These are phyloP conservation scores for Podospora didyma DNA, from an alignment of 495 filamentous ascomycete genomes.

Conservation along the genomic window DNA sequence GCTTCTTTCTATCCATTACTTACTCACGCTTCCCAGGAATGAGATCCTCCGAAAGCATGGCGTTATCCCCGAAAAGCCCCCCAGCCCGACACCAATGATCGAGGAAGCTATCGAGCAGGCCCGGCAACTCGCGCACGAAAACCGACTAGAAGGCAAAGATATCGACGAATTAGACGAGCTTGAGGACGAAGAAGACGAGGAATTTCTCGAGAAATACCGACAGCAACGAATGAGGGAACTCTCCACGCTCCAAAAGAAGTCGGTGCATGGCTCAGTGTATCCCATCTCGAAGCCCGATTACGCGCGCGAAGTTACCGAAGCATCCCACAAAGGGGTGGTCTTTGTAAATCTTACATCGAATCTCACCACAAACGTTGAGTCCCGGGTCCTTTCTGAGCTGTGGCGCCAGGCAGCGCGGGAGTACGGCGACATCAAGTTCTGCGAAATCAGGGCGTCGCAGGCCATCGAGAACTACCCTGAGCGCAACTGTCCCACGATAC, in stretches of 20 bases:
- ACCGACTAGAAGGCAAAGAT: conserved; percentile 87
- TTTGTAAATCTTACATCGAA: conserved; percentile 83
- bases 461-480: conserved; percentile 98
- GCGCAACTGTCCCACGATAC: conserved; percentile 86
- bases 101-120: conserved; percentile 91
- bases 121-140: conserved; percentile 75
- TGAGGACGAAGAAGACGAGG: conserved; percentile 89
- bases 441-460: conserved; percentile 87
- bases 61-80: conserved; percentile 92
- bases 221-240: conserved; percentile 83
- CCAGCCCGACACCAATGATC: conserved; percentile 88
- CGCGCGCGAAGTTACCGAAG: conserved; percentile 84
- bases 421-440: conserved; percentile 95
- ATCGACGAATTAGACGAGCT: conserved; percentile 89
- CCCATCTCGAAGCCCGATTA: conserved; percentile 94
- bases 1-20: not conserved
- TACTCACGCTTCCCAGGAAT: conserved; percentile 61
- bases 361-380: conserved; percentile 74
- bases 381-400: conserved; percentile 73
- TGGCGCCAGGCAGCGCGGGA: conserved; percentile 80
- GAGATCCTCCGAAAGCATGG: conserved; percentile 97
- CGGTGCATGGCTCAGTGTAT: conserved; percentile 83
- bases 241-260: conserved; percentile 64
- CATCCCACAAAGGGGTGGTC: conserved; percentile 67
- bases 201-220: conserved; percentile 80